Conservation (phyloP, 2,329 filamentous ascomycete genomes). For the Diaporthe helianthi region DNA sequence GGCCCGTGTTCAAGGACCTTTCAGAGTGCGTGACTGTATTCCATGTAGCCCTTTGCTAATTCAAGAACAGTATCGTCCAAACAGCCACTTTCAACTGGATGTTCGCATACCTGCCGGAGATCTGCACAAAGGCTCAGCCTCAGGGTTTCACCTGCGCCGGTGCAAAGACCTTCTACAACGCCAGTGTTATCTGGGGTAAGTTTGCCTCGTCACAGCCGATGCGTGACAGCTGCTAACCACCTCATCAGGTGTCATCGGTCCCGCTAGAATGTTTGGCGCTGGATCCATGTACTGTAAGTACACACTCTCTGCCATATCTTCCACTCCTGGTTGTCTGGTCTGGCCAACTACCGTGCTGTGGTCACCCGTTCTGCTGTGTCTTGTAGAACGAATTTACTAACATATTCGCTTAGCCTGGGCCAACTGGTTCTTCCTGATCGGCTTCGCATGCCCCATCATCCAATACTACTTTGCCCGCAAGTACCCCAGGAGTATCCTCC, state of each 20-base stretch:
- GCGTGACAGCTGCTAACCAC: neutral
- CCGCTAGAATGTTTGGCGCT: conserved; percentile 11
- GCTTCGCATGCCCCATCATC: conserved; percentile 23
- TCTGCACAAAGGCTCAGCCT: conserved; percentile 18
- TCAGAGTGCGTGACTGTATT: neutral
- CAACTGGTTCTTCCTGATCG: conserved; percentile 31
- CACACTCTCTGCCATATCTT: too few relatives aligned
- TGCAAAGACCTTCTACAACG: conserved; percentile 17
- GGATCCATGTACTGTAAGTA: conserved; percentile 25
- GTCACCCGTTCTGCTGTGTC: neutral
- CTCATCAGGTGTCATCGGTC: conserved; percentile 12
- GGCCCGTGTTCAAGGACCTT: neutral
- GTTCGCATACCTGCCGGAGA: neutral
- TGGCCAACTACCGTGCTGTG: too few relatives aligned
- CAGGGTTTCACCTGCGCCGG: conserved; percentile 12
- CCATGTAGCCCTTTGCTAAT: neutral
- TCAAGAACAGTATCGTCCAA: neutral
- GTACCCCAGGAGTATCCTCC: conserved; percentile 8
- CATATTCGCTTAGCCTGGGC: neutral
- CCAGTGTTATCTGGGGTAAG: conserved; percentile 27
- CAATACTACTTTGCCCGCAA: conserved; percentile 37
- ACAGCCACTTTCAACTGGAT: conserved; percentile 12
- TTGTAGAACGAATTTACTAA: neutral
- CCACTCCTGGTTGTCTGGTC: too few relatives aligned
- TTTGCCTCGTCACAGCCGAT: neutral